A percentile compares a stretch with the other conserved stretches of the same genome.
Evolutionary conservation across 78 protist genomes (phyloP).

Genomic region (Mastigamoeba balamuthi): DNA sequence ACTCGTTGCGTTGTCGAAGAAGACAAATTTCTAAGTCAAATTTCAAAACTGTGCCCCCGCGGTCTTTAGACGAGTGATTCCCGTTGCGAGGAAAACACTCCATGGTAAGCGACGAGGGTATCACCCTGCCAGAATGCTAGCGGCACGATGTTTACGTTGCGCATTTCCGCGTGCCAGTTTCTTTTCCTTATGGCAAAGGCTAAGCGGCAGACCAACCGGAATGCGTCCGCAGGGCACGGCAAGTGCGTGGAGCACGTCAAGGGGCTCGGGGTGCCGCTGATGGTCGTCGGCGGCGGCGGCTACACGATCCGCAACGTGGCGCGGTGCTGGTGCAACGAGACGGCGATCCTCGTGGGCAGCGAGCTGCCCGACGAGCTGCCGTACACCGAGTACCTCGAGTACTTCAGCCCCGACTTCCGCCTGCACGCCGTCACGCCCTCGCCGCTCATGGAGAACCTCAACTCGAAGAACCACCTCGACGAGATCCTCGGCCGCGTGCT

Average conservation of each 20-base stretch:
- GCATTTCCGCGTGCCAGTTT: too few species aligned
- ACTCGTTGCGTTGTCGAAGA: too few species aligned
- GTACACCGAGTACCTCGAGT: slow-evolving; percentile 90
- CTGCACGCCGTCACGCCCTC: slow-evolving; percentile 57
- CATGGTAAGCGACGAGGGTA: too few species aligned
- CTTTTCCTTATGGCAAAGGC: background rate
- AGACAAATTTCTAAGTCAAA: too few species aligned
- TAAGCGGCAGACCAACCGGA: background rate
- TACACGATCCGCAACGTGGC: slow-evolving; percentile 96
- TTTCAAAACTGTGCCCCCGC: too few species aligned
- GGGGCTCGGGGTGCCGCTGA: slow-evolving; percentile 69
- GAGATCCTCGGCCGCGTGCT: background rate
- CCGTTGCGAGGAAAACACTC: too few species aligned
- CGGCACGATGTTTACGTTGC: too few species aligned
- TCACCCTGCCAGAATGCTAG: too few species aligned
- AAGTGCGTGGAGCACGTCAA: slow-evolving; percentile 75
- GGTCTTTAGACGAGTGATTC: too few species aligned
- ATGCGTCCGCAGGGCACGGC: slow-evolving; percentile 57
- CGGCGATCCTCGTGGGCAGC: slow-evolving; percentile 49
- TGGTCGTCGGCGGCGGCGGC: slow-evolving; percentile 99
- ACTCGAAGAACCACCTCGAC: slow-evolving; percentile 67
- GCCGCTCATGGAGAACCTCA: slow-evolving; percentile 75
- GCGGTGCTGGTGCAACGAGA: slow-evolving; percentile 97
- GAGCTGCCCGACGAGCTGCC: slow-evolving; percentile 73
- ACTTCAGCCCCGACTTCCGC: slow-evolving; percentile 86